These are phyloP conservation scores for Tirmania nivea DNA, from an alignment of 495 filamentous ascomycete species.

Conservation along the genomic window DNA sequence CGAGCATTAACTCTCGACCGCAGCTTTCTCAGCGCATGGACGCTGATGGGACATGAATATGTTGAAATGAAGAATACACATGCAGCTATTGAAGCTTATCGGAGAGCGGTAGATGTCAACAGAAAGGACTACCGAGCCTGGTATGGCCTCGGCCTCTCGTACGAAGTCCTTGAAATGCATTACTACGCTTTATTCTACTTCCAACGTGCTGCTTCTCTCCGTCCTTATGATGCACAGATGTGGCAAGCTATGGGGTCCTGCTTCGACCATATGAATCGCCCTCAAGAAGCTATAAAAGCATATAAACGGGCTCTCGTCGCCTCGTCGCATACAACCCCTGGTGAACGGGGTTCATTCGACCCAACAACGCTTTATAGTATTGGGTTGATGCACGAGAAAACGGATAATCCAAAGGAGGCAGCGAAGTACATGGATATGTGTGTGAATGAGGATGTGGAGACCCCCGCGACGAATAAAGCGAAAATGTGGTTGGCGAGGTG, in stretches of 20 bases:
- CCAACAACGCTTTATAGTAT: constrained; percentile 81
- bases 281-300: constrained; percentile 75
- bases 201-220: constrained; percentile 75
- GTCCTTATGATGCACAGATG: constrained; percentile 91
- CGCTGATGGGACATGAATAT: constrained; percentile 97
- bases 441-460: constrained; percentile 68
- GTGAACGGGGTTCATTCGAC: constrained; percentile 32
- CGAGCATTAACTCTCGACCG: constrained; percentile 88
- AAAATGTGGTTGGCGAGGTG: constrained; percentile 81
- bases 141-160: constrained; percentile 94
- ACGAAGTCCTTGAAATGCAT: constrained; percentile 95
- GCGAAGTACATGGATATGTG: constrained; percentile 87
- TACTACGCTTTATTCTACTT: constrained; percentile 94
- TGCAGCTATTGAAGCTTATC: constrained; percentile 90
- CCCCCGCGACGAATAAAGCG: constrained; percentile 70
- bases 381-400: constrained; percentile 64
- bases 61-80: constrained; percentile 99
- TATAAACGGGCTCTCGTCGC: constrained; percentile 67
- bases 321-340: constrained; percentile 28
- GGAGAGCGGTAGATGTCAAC: constrained; percentile 89
- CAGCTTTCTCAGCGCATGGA: constrained; percentile 86
- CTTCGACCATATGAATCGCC: constrained; percentile 63
- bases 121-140: constrained; percentile 93
- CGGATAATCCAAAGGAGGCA: constrained; percentile 53
- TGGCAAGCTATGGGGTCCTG: constrained; percentile 91